A percentile compares a stretch with the other conserved stretches of the same genome.
phyloP scores from a whole-genome alignment of 768 basidiomycete genomes.

The Tulasnella sp. region DNA sequence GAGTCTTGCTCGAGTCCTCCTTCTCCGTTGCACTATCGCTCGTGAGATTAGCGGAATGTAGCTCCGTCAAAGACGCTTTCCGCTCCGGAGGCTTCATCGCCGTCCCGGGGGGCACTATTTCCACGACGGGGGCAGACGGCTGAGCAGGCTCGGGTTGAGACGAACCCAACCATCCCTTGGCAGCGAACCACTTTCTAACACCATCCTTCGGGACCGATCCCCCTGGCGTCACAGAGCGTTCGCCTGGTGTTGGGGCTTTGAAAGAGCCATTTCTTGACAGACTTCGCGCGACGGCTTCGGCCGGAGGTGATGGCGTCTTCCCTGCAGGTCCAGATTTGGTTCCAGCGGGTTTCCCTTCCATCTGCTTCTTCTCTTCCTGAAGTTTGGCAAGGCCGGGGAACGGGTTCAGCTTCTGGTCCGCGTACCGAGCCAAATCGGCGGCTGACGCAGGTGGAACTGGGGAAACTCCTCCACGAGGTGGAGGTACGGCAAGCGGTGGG shows the following conservation, averaged over 20 bases:
- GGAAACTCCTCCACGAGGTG: conserved; percentile 47
- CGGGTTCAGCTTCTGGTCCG: conserved; percentile 71
- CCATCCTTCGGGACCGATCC: conserved; percentile 37
- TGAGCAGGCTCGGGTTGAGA: conserved; percentile 24
- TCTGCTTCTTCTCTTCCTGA: conserved; percentile 24
- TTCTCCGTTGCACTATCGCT: neutral
- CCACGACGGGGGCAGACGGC: conserved; percentile 25
- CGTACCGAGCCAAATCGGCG: conserved; percentile 61
- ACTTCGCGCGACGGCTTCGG: neutral
- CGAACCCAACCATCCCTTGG: conserved; percentile 42
- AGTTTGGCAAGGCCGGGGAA: conserved; percentile 79
- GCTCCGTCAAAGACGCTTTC: conserved; percentile 57
- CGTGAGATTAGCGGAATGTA: conserved; percentile 27
- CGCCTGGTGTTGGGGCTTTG: neutral
- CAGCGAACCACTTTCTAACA: conserved; percentile 62
- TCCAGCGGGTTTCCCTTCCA: neutral
- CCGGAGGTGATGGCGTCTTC: conserved; percentile 18
- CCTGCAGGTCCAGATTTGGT: conserved; percentile 14
- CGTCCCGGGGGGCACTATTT: conserved; percentile 3
- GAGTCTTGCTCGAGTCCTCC: neutral
- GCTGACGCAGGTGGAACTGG: conserved; percentile 68
- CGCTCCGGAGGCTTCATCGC: conserved; percentile 31
- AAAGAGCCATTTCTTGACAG: neutral
- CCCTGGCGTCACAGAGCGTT: neutral
- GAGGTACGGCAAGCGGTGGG: conserved; percentile 34